Conservation (phyloP, 306 rosid species). For the Cucurbita moschata region DNA sequence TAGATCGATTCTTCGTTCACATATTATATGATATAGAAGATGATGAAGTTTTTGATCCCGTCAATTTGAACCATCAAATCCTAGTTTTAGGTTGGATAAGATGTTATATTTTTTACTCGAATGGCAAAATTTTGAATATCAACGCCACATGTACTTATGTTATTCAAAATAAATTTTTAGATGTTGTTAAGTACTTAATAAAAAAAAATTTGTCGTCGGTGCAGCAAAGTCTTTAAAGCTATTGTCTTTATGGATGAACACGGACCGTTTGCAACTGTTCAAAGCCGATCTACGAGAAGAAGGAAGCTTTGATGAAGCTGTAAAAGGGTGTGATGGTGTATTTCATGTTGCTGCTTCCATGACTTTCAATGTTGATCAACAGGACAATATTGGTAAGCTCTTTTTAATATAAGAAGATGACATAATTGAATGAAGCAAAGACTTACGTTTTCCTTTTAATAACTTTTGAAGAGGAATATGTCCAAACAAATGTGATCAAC, state of each 20-base stretch:
- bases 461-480: constrained; percentile 32
- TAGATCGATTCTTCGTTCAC: too few relatives aligned
- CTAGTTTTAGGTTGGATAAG: too few relatives aligned
- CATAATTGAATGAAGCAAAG: background rate
- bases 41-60: too few relatives aligned
- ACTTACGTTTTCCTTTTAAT: too few relatives aligned
- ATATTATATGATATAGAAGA: too few relatives aligned
- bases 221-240: constrained; percentile 55
- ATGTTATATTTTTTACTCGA: too few relatives aligned
- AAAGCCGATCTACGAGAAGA: constrained; percentile 46
- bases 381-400: constrained; percentile 39
- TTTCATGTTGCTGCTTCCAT: constrained; percentile 72
- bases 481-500: constrained; percentile 32
- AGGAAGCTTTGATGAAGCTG: constrained; percentile 69
- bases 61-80: too few relatives aligned
- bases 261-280: constrained; percentile 45
- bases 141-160: too few relatives aligned
- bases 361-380: constrained; percentile 29
- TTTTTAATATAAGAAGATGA: background rate
- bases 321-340: constrained; percentile 55
- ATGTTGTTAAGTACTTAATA: too few relatives aligned
- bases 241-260: constrained; percentile 28
- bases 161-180: too few relatives aligned
- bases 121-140: too few relatives aligned
- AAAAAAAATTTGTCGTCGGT: too few relatives aligned